Evolutionary conservation across 306 rosid species (phyloP), one percentile per base, ranked within the genome.

Genomic region (Quercus agrifolia): DNA sequence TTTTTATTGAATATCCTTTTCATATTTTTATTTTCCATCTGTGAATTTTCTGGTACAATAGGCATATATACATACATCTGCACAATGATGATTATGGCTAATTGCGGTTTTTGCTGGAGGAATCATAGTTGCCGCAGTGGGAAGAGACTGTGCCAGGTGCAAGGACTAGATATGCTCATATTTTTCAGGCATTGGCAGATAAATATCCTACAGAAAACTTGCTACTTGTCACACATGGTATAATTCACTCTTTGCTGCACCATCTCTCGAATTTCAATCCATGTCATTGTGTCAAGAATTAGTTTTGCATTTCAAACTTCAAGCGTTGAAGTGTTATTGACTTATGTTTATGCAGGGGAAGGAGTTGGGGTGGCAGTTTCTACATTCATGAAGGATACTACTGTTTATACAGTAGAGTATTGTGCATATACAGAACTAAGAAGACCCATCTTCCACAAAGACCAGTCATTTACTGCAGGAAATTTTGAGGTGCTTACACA

Each of bases 181-280:
- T 89, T 15, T 52, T 92, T 71, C 81, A 85, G 81, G 92, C 90
- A 52, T 96, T 95, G 72, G 97, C 99, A 1, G 92, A 95, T 79
- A 91, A 87, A 72, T 83, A 86, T 80, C 96, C 83, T 2, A 75
- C 76, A 0, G 92, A 95, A 74, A 95, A 93, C 79, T 85, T 95
- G 87, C 94, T 95, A 72, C 93, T 93, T 66, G 94, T 93, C 78
- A 93, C 98, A n/a, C 99, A 93, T 31, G 98, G 99, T 93, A 88
- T 71, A 68, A 46, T 56, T 73, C 74, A 68, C 17, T 8, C 23
- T 54, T 78, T 14, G 28, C 55, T 31, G 2, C 25, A 35, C 54
- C 54, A 49, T 19, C 71, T 66, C 38, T 27, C 11, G 51, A 68
- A 33, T 68, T 33, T 68, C 72, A 68, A 4, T n/a, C 25, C 17